phyloP scores from a whole-genome alignment of 305 asterid genomes.

The Solanum chacoense region DNA sequence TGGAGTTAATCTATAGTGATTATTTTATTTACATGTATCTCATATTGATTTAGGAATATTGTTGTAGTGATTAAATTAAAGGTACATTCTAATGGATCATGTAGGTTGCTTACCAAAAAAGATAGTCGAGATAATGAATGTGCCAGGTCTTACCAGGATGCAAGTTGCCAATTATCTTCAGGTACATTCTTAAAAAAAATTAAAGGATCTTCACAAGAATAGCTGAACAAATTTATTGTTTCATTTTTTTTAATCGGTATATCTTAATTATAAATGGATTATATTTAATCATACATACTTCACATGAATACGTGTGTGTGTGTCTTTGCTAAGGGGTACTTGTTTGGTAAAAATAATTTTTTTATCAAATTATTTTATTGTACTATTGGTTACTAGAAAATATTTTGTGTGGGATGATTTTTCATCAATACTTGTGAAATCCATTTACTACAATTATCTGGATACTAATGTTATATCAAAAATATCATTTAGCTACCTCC shows the following conservation, averaged over 20 bases:
- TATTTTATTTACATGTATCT: background rate
- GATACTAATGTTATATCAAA: background rate
- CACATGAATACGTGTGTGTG: background rate
- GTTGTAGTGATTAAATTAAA: background rate
- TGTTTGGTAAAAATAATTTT: background rate
- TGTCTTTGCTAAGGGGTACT: background rate
- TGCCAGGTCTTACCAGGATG: constrained; percentile 39
- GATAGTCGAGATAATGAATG: constrained; percentile 38
- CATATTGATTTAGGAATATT: background rate
- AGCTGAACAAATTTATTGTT: too few relatives aligned
- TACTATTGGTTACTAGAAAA: background rate
- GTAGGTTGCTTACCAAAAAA: constrained; percentile 46
- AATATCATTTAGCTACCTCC: background rate
- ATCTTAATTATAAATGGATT: too few relatives aligned
- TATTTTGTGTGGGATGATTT: background rate
- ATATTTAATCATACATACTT: background rate
- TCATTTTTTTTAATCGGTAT: background rate
- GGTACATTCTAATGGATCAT: background rate
- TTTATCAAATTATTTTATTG: background rate
- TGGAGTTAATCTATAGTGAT: background rate
- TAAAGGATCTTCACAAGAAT: background rate
- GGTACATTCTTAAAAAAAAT: background rate
- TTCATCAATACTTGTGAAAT: background rate
- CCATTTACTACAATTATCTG: background rate
- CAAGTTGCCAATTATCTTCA: constrained; percentile 64